phyloP scores from a whole-genome alignment of 139 green algal genomes.

The Closterium sp. region DNA sequence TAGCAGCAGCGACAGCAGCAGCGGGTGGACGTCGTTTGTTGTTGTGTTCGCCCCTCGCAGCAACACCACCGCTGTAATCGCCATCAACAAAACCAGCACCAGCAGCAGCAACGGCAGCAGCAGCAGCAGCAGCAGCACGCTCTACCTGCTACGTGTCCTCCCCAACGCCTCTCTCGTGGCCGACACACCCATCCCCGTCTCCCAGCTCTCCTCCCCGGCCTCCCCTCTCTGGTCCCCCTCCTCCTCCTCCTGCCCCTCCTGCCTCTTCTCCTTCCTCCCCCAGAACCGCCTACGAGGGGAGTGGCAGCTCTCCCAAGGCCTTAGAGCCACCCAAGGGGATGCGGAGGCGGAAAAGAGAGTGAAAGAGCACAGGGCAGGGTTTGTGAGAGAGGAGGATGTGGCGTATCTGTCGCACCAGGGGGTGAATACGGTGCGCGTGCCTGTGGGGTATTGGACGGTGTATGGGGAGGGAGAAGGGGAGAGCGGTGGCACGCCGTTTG shows the following conservation, averaged over 20 bases:
- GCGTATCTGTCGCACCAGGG: constrained; percentile 11
- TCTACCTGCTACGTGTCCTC: neutral
- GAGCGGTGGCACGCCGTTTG: constrained; percentile 24
- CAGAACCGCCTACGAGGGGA: neutral
- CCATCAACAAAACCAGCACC: neutral
- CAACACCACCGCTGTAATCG: neutral
- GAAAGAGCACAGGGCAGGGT: neutral
- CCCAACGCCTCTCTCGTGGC: neutral
- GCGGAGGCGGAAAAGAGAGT: neutral
- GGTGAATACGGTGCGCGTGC: constrained; percentile 39
- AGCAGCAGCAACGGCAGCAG: neutral
- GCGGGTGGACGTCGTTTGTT: no score
- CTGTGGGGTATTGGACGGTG: constrained; percentile 44
- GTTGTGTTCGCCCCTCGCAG: no score
- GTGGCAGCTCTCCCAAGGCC: constrained; percentile 23
- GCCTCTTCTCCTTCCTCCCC: neutral
- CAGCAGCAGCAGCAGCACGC: neutral
- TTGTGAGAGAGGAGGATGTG: constrained; percentile 35
- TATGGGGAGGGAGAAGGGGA: no score
- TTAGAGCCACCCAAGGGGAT: neutral
- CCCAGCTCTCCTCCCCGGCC: neutral
- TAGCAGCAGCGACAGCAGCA: no score
- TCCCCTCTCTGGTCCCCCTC: neutral
- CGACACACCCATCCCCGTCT: neutral
- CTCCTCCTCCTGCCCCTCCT: neutral